Base-by-base conservation (phyloP, 345 rosid species). In the Gossypioides kirkii region DNA sequence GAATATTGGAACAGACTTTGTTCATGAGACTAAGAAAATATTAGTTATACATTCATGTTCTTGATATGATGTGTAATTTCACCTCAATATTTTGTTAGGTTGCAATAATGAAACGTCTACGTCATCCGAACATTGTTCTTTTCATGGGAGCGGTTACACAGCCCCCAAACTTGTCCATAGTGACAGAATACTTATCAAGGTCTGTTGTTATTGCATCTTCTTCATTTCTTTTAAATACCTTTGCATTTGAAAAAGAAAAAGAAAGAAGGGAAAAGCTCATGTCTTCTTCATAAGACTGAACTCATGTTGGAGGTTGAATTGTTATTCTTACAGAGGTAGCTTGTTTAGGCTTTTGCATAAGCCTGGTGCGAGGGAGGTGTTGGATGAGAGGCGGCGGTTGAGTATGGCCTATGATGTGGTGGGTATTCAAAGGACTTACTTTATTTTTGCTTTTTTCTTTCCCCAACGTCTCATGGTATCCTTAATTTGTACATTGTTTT, bases 381-480 rank as follows among this genome's bases (percentile, higher is more conserved):
- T 93, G 87, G 99, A 93, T 81, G 97, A 89, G 83, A 89, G 97
- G 77, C 97, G 99, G 11, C 88, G 97, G 62, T 82, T 87, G 84
- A 91, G 80, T 79, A 96, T 96, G 99, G 99, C 99, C 12, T 91
- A 86, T 76, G 99, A 96, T 87, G 99, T 96, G 90, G 99, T 93
- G 80, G 84, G 85, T 71, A 76, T 82, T 69, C 22, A 22, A 76
- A 49, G 18, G 16, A 7, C 62, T 56, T 41, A 49, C 3, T 46
- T 79, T 28, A 36, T 65, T 10, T 36, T 41, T 23, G 11, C 5
- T 3, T 25, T 61, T 38, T 41, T 55, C 38, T 77, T 22, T 13
- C 4, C 28, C 41, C 43, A 25, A 50, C 46, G 6, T 69, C 58
- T 25, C 12, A 28, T 50, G 17, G 46, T 62, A 56, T 53, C 46